Percentiles rank a stretch among this genome's conserved stretches.
These are phyloP conservation scores for Saccharomycopsis sp. DNA, from an alignment of 805 yeast species.

Conservation along the genomic window DNA sequence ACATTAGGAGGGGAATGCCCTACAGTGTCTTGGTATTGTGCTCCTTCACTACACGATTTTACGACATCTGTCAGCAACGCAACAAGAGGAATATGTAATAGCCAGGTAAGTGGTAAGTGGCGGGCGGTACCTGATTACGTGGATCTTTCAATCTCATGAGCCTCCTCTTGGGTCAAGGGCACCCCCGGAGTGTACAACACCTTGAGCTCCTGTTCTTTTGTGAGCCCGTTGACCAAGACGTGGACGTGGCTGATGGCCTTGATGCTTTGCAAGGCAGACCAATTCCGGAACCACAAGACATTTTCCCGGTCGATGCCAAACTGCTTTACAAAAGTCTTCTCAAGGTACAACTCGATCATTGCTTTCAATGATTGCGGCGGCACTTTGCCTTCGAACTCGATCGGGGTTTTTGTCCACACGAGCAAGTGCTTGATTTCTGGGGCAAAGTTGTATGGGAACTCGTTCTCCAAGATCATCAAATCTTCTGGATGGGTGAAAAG, in stretches of 20 bases:
- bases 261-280: constrained; percentile 62
- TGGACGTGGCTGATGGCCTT: constrained; percentile 63
- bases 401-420: constrained; percentile 55
- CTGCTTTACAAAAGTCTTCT: constrained; percentile 39
- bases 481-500: constrained; percentile 37
- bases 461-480: constrained; percentile 41
- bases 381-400: constrained; percentile 43
- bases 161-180: constrained; percentile 2
- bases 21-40: no score
- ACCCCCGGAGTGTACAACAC: neutral
- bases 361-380: constrained; percentile 43
- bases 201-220: constrained; percentile 21
- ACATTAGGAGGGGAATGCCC: no score
- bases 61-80: no score
- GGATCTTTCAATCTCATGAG: neutral
- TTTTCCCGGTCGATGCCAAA: constrained; percentile 32
- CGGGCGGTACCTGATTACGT: no score
- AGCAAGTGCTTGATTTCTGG: constrained; percentile 46
- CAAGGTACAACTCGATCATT: constrained; percentile 37
- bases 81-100: no score
- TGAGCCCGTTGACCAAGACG: constrained; percentile 41
- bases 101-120: no score
- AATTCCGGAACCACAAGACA: constrained; percentile 62
- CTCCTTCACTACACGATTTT: no score
- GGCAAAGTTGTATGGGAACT: constrained; percentile 59